Evolutionary conservation across 1,139 yeast genomes (phyloP).

Genomic region (Zygoascus sp.): DNA sequence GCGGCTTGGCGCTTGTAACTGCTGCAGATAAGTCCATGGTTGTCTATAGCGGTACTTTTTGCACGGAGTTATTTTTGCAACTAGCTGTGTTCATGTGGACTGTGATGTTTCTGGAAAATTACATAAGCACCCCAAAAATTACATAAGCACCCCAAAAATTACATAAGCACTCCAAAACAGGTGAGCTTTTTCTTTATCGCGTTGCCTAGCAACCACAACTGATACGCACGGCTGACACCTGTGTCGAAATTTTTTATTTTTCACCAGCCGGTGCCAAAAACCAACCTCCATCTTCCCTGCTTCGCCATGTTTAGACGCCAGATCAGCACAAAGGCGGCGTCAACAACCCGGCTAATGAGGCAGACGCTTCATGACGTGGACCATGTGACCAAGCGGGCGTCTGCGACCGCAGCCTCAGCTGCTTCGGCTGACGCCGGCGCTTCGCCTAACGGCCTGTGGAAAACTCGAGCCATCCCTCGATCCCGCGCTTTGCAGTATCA

Average conservation of each 20-base stretch:
- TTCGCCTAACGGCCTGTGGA: constrained; percentile 6
- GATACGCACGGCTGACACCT: neutral
- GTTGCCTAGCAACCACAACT: too few relatives aligned
- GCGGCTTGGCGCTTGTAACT: too few relatives aligned
- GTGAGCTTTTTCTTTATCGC: too few relatives aligned
- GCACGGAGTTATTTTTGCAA: too few relatives aligned
- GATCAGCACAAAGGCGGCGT: constrained; percentile 1
- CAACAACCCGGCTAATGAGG: neutral
- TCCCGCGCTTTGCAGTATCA: constrained; percentile 6
- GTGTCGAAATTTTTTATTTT: neutral
- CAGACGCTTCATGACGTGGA: neutral
- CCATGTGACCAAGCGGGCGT: constrained; percentile 1
- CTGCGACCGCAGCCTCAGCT: constrained; percentile 4
- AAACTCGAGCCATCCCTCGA: constrained; percentile 8
- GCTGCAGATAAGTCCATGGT: too few relatives aligned
- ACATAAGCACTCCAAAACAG: neutral
- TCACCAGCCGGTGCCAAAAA: neutral
- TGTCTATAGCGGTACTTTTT: too few relatives aligned
- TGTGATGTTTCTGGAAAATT: too few relatives aligned
- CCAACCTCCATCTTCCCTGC: neutral
- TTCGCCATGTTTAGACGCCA: neutral
- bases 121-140: neutral
- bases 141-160: neutral
- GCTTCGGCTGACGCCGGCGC: constrained; percentile 3
- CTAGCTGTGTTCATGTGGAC: too few relatives aligned